phyloP scores from a whole-genome alignment of 345 rosid species.

The Trapa incisa region DNA sequence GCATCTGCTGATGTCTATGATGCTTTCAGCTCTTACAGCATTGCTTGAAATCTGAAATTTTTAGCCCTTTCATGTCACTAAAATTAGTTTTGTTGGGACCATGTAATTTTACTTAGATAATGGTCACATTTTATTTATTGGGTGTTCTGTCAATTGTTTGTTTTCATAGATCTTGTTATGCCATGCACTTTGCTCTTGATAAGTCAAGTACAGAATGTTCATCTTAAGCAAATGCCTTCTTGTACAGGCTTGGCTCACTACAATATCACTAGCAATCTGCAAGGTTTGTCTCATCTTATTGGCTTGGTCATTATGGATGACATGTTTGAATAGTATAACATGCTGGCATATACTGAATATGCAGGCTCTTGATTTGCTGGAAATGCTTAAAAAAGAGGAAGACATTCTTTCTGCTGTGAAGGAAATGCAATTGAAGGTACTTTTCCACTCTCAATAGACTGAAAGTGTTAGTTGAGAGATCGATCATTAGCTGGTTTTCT shows the following conservation, averaged over 20 bases:
- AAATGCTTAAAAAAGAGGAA: slow-evolving; percentile 80
- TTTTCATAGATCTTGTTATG: neutral
- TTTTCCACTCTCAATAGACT: slow-evolving; percentile 4
- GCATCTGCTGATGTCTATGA: neutral
- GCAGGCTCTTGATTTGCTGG: slow-evolving; percentile 76
- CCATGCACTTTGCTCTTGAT: neutral
- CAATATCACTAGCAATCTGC: slow-evolving; percentile 54
- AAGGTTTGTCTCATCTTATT: slow-evolving; percentile 41
- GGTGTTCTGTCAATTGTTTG: neutral
- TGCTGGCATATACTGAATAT: neutral
- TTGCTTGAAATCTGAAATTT: neutral
- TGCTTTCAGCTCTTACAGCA: neutral
- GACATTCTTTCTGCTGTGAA: slow-evolving; percentile 78
- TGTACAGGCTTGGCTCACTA: slow-evolving; percentile 86
- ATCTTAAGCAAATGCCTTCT: neutral
- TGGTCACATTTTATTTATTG: neutral
- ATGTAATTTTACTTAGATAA: neutral
- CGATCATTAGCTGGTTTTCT: neutral
- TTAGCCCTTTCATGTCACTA: neutral
- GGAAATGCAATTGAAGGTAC: slow-evolving; percentile 63
- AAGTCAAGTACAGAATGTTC: neutral
- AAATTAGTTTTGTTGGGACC: neutral
- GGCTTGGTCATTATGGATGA: neutral
- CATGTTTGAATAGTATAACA: neutral
- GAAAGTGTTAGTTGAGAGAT: neutral